These are phyloP conservation scores for Linnemannia exigua DNA, from an alignment of 192 early-diverging fungal species.

Conservation along the genomic window DNA sequence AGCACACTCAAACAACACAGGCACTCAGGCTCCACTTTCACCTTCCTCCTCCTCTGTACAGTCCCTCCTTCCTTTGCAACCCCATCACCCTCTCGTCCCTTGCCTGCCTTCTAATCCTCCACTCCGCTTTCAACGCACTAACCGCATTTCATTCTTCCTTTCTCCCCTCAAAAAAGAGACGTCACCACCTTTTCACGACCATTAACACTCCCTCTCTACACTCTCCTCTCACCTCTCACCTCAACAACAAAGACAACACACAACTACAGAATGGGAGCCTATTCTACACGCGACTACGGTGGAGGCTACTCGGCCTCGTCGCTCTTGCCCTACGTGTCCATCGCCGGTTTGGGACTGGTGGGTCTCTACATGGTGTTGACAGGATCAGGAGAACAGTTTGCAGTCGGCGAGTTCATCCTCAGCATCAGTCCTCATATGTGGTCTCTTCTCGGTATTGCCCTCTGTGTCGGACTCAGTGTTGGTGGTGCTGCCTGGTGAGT, in stretches of 20 bases:
- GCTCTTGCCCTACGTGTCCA: constrained; percentile 31
- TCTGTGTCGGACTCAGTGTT: constrained; percentile 92
- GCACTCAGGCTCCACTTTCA: background rate
- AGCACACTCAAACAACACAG: background rate
- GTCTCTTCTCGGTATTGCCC: constrained; percentile 85
- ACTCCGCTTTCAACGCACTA: background rate
- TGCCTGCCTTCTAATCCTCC: background rate
- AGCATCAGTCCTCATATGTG: constrained; percentile 90
- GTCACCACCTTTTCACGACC: background rate
- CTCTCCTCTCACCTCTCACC: background rate
- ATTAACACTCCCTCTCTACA: background rate
- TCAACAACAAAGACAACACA: background rate
- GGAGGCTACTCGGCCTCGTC: constrained; percentile 19
- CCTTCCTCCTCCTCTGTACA: background rate
- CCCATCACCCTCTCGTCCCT: background rate
- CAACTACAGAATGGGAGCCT: constrained; percentile 33
- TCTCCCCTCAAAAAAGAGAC: background rate
- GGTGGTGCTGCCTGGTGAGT: constrained; percentile 92
- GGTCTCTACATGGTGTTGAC: constrained; percentile 89
- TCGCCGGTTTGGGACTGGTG: constrained; percentile 63
- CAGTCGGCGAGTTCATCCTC: constrained; percentile 85
- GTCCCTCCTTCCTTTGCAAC: background rate
- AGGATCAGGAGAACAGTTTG: constrained; percentile 89
- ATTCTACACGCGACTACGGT: constrained; percentile 31
- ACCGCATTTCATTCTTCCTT: background rate